A percentile compares a stretch with the other conserved stretches of the same genome.
These are phyloP conservation scores for Fragaria ananassa DNA, from an alignment of 306 rosid species.

Conservation along the genomic window DNA sequence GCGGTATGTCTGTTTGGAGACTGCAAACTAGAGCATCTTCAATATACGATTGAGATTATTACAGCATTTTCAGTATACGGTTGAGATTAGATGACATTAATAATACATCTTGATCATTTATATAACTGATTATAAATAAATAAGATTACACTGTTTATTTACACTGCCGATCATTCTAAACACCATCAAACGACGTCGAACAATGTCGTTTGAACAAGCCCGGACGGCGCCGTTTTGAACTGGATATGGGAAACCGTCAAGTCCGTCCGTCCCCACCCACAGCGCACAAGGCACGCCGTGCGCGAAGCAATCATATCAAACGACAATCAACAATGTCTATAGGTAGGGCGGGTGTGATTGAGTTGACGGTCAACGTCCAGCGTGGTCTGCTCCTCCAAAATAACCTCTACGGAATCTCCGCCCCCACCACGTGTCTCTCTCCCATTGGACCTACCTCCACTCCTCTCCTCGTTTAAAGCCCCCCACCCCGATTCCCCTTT, in stretches of 20 bases:
- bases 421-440: conserved; percentile 23
- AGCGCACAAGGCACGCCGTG: background rate
- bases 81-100: too few species aligned
- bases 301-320: background rate
- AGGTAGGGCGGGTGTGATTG: background rate
- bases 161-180: background rate
- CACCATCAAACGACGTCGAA: background rate
- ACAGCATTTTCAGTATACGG: too few species aligned
- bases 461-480: conserved; percentile 29
- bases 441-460: conserved; percentile 35
- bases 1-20: background rate
- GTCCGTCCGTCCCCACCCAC: background rate
- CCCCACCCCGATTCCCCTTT: background rate
- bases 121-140: too few species aligned
- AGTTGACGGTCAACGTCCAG: conserved; percentile 41
- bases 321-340: background rate
- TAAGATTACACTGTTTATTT: too few species aligned
- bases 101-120: too few species aligned
- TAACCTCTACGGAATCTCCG: conserved; percentile 43
- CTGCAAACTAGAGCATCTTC: too few species aligned
- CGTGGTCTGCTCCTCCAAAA: conserved; percentile 17
- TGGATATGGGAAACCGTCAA: background rate
- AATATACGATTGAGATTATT: too few species aligned
- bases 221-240: background rate
- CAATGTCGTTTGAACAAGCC: background rate